A percentile compares a stretch with the other conserved stretches of the same genome.
These are phyloP conservation scores for Solanum microdontum DNA, from an alignment of 257 asterid genomes.

Conservation along the genomic window DNA sequence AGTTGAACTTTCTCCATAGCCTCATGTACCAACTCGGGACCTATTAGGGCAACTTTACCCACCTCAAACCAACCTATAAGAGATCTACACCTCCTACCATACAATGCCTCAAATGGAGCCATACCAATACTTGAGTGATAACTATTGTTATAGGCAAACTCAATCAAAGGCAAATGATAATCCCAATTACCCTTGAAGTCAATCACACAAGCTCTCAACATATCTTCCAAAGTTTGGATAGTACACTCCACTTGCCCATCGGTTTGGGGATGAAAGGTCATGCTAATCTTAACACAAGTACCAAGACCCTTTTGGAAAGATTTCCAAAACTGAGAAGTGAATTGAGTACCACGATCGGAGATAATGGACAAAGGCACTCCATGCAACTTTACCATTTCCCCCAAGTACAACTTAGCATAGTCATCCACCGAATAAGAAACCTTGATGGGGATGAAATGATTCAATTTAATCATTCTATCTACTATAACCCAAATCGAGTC, in stretches of 20 bases:
- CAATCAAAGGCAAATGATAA: background rate
- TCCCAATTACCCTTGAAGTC: background rate
- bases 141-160: too few species aligned
- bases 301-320: background rate
- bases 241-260: too few species aligned
- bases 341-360: background rate
- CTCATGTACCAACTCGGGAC: background rate
- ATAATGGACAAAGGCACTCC: background rate
- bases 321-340: background rate
- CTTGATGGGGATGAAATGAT: background rate
- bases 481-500: background rate
- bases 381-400: background rate
- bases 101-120: background rate
- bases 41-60: too few species aligned
- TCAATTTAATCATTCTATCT: background rate
- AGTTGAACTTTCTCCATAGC: background rate
- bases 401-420: background rate
- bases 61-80: background rate
- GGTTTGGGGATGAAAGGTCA: background rate
- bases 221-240: too few species aligned
- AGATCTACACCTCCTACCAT: background rate
- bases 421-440: too few species aligned
- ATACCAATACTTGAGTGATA: background rate
- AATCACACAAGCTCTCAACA: background rate
- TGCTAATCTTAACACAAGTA: too few species aligned